Percentiles rank a stretch among this genome's conserved stretches.
phyloP scores from a whole-genome alignment of 2,329 filamentous ascomycete species.

The Pseudopyricularia cyperi region DNA sequence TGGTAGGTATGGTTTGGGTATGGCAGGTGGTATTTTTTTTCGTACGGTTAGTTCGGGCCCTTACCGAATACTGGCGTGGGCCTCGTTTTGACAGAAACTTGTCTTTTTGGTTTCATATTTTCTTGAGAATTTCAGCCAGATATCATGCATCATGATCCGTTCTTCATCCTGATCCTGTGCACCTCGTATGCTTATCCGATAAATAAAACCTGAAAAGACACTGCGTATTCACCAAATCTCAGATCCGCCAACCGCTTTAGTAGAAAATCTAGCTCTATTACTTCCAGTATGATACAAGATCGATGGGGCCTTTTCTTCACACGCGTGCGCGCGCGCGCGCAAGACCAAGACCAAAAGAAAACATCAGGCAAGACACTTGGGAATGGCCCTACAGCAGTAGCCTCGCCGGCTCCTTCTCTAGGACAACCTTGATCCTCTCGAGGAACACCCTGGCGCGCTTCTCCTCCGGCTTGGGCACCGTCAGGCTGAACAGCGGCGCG shows the following conservation, averaged over 20 bases:
- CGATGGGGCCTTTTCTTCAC: neutral
- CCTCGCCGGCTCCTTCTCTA: constrained; percentile 69
- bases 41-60: too few relatives aligned
- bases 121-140: neutral
- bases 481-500: constrained; percentile 56
- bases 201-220: neutral
- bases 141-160: neutral
- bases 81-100: neutral
- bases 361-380: neutral
- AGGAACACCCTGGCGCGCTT: constrained; percentile 71
- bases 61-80: neutral
- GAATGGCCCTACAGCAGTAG: constrained; percentile 43
- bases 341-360: constrained; percentile 16
- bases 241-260: neutral
- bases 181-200: too few relatives aligned
- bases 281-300: neutral
- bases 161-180: too few relatives aligned
- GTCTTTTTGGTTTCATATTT: neutral
- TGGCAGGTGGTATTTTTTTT: neutral
- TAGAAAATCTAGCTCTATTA: neutral
- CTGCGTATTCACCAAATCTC: neutral
- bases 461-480: constrained; percentile 68
- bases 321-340: too few relatives aligned
- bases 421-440: constrained; percentile 68
- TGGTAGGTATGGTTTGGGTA: neutral